Percentiles rank a stretch among this genome's conserved stretches.
phyloP scores from a whole-genome alignment of 2,329 filamentous ascomycete genomes.

The Ilyonectria mors-panacis region DNA sequence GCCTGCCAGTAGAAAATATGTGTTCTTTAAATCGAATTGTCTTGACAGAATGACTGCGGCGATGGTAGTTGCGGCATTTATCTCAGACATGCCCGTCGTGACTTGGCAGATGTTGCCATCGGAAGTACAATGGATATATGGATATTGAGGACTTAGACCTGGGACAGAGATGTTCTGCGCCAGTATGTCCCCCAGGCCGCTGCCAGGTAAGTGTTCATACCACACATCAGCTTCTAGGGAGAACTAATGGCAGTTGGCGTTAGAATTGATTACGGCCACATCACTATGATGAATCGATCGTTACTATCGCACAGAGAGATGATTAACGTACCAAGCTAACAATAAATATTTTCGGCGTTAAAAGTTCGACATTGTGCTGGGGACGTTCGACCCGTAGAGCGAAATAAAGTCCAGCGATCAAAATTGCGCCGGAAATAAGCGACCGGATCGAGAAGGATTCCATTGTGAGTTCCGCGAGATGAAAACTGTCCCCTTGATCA shows the following conservation, averaged over 20 bases:
- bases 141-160: slow-evolving; percentile 27
- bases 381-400: not conserved
- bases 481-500: not conserved
- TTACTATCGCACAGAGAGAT: not conserved
- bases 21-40: slow-evolving; percentile 30
- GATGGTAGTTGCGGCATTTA: slow-evolving; percentile 36
- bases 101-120: slow-evolving; percentile 30
- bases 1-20: slow-evolving; percentile 35
- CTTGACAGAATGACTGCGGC: slow-evolving; percentile 20
- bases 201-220: slow-evolving; percentile 24
- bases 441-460: not conserved
- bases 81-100: slow-evolving; percentile 32
- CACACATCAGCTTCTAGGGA: slow-evolving; percentile 23
- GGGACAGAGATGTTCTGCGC: slow-evolving; percentile 25
- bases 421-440: not conserved
- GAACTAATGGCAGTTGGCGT: slow-evolving; percentile 9
- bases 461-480: not conserved
- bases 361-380: not conserved
- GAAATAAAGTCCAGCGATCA: slow-evolving; percentile 1
- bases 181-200: slow-evolving; percentile 26
- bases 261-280: not conserved
- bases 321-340: slow-evolving; percentile 20
- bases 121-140: slow-evolving; percentile 26
- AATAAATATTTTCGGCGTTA: slow-evolving; percentile 23
- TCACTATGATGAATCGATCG: not conserved